Base-by-base conservation (phyloP, 352 stramenopile species). In the Globisporangium paroecandrum region DNA sequence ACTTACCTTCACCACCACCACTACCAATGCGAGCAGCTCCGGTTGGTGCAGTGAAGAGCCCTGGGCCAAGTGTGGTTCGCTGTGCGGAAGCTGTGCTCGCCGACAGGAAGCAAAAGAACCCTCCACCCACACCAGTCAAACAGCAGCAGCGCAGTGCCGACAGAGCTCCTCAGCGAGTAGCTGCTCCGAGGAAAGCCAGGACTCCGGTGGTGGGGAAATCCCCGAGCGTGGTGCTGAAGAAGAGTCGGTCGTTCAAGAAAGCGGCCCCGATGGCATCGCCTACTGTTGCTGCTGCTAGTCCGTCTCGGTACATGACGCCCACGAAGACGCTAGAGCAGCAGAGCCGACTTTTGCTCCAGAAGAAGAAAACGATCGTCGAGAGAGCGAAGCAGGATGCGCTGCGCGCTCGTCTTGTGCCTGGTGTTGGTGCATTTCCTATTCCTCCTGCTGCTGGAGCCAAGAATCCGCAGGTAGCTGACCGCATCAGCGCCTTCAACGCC, bases 401-500 rank as follows among this genome's bases (percentile, higher is more conserved):
- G n/a, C 55, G 66, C 22, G 29, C 56, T 18, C 57, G 63, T 13
- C 36, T 43, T 13, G 32, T 53, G 7, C 18, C 46, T 2, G 54
- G 61, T 27, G 54, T 49, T 41, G 20, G 25, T 25, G 6, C 49
- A 7, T 56, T 18, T 15, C 13, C 1, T 34, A 24, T 0, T 18
- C 3, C 22, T n/a, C 12, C 51, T n/a, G 54, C 27, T 24, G 54
- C 25, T 13, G 53, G 25, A 43, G 41, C 25, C 24, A 69, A 66
- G 22, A 34, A 18, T n/a, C 38, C 58, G 7, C 56, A 49, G 3
- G 51, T 77, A 3, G 56, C 59, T 8, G 74, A 87, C 41, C 77
- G 82, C 8, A 73, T 87, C 41, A 77, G 78, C n/a, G 77, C 70
- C 15, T 91, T 91, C 69, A 91, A 89, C 55, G 69, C 63, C 24